Evolutionary conservation across 495 filamentous ascomycete genomes (phyloP), one percentile per base, ranked within the genome.

Genomic region (Aspergillus cristatus): DNA sequence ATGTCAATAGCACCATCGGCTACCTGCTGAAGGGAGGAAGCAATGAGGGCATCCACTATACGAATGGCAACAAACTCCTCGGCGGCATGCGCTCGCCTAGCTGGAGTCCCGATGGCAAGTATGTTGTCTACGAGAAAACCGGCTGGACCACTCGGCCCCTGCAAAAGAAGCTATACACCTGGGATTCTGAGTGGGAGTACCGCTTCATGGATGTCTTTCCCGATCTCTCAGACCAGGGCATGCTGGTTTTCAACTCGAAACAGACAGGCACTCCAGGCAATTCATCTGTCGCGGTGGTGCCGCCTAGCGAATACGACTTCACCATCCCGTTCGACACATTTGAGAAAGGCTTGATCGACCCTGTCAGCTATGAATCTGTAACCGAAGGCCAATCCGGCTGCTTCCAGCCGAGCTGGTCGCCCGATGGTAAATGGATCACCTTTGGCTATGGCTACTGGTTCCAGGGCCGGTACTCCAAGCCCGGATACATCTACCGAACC

Each of bases 151-250:
- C 20, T 8, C 20, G 20, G 8, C 20, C 20, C 20, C 20, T 24
- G 20, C 20, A 24, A 24, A 24, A 24, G 20, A 24, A 24, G 20
- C 45, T 48, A 1, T 47, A 14, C n/a, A 42, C 28, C 28, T 47
- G 28, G 13, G 35, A 47, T 18, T 16, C 30, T 8, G 44, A 47
- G 3, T 47, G 44, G 44, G 39, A 34, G 10, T 47, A 47, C 18
- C 35, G 44, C 14, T 47, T 38, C 32, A 39, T 42, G 39, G 40
- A 47, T 28, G 35, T 40, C 1, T 46, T 46, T 35, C 43, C 43
- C 11, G 14, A 10, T 10, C 25, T 24, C 20, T 24, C 20, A 24
- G 20, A 24, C 8, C 20, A 24, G 20, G 20, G 20, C 8, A 24
- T 24, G 20, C 20, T 24, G 20, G 20, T 8, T 24, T 35, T 14